Evolutionary conservation across 2,329 filamentous ascomycete genomes (phyloP), one percentile per base, ranked within the genome.

Genomic region (Neofusicoccum laricinum): DNA sequence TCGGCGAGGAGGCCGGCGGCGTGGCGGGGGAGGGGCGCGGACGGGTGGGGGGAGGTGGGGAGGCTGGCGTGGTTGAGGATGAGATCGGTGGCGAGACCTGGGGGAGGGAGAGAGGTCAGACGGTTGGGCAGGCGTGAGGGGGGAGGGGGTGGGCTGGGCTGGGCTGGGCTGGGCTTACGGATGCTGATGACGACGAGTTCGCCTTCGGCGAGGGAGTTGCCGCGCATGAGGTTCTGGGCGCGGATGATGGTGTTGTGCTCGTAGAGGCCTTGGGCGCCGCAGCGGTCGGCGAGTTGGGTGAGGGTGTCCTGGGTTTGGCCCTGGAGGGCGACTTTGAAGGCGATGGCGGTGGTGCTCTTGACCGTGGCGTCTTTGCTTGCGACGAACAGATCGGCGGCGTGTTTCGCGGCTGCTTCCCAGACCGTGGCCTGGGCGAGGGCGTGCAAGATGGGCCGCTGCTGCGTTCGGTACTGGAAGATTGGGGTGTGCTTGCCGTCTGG

Each of bases 141-240:
- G 36, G 12, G 19, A 55, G 51, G 2, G 41, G 51, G 19, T 41
- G 17, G 8, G 53, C n/a, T 17, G 38, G 17, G n/a, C n/a, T n/a
- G n/a, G n/a, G n/a, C n/a, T n/a, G n/a, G n/a, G n/a, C n/a, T n/a
- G n/a, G 15, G 19, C 36, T 32, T 36, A 17, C 38, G 53, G 34
- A 45, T 17, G 21, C 34, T 36, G 53, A 57, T 34, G 38, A 57
- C 53, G 21, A 57, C 38, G 53, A 32, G 8, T 12, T 57, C 53
- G 38, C 53, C 53, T 19, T 57, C 53, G 53, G 53, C 53, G 38
- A 57, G 21, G 6, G 53, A 57, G 38, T 57, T 57, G 38, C 53
- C 53, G 38, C 53, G 53, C 53, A 57, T 57, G 53, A 57, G 53
- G 38, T 21, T 32, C 21, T 61, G 57, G 30, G 30, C 36, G 32